phyloP scores from a whole-genome alignment of 2,329 filamentous ascomycete species.

The Didymella arachidicola region DNA sequence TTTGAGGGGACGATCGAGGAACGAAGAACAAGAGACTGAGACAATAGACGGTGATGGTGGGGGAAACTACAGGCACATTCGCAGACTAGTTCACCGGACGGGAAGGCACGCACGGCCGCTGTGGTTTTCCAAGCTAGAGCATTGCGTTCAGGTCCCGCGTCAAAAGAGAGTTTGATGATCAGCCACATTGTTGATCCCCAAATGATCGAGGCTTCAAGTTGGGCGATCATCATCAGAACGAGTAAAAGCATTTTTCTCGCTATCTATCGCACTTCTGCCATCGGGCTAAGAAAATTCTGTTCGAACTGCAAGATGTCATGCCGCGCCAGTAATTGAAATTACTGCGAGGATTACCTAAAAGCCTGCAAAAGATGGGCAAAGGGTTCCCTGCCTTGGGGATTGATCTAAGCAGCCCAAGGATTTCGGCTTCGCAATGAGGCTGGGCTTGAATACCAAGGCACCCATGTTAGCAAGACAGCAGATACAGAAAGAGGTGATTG shows the following conservation, averaged over 20 bases:
- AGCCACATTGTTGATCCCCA: slow-evolving; percentile 7
- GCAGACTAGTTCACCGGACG: slow-evolving; percentile 4
- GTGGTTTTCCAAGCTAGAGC: slow-evolving; percentile 4
- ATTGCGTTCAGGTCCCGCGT: slow-evolving; percentile 4
- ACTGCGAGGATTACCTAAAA: neutral
- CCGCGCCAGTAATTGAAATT: neutral
- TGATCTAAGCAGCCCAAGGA: slow-evolving; percentile 6
- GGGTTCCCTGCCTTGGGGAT: slow-evolving; percentile 4
- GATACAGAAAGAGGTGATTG: neutral
- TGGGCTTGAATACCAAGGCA: neutral
- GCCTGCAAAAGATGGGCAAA: neutral
- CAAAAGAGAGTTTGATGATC: slow-evolving; percentile 13
- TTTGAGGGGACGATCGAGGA: neutral
- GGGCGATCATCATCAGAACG: neutral
- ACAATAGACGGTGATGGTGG: slow-evolving; percentile 7
- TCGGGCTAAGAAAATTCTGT: neutral
- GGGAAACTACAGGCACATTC: neutral
- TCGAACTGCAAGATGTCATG: neutral
- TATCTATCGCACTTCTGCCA: neutral
- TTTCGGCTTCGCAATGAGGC: slow-evolving; percentile 4
- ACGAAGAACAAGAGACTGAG: neutral
- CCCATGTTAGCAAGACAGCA: neutral
- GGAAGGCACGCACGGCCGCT: slow-evolving; percentile 10
- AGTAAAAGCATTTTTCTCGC: neutral
- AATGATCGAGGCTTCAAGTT: neutral